A percentile compares a stretch with the other conserved stretches of the same genome.
These are phyloP conservation scores for Trichophyton simii DNA, from an alignment of 2,329 filamentous ascomycete species.

Conservation along the genomic window DNA sequence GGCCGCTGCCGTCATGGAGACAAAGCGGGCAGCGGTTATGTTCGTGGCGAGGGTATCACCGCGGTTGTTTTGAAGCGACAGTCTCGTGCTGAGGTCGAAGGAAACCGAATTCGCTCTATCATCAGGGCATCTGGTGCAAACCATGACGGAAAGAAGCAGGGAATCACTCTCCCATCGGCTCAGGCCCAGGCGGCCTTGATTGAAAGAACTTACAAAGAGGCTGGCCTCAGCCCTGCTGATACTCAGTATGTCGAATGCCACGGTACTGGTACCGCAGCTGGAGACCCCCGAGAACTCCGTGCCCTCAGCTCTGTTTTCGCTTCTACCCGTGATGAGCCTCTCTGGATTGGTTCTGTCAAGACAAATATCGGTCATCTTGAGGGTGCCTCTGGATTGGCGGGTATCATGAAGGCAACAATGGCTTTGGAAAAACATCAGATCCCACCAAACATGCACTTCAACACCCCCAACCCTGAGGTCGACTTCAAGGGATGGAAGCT, in stretches of 20 bases:
- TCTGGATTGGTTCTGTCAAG: constrained; percentile 20
- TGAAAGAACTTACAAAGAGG: constrained; percentile 12
- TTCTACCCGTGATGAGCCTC: constrained; percentile 1
- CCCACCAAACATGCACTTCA: constrained; percentile 20
- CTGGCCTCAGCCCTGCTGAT: constrained; percentile 21
- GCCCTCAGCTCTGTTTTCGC: constrained; percentile 13
- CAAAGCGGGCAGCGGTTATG: constrained; percentile 68
- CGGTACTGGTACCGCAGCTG: constrained; percentile 27
- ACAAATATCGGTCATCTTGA: constrained; percentile 20
- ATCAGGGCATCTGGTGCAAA: constrained; percentile 19
- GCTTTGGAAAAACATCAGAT: constrained; percentile 18
- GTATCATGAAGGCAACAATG: constrained; percentile 18
- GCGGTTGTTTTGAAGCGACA: constrained; percentile 66
- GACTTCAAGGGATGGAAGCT: constrained; percentile 14
- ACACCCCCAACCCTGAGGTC: constrained; percentile 10
- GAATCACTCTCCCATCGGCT: constrained; percentile 28
- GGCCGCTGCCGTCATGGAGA: constrained; percentile 72
- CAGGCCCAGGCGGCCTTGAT: constrained; percentile 25
- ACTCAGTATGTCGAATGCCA: constrained; percentile 30
- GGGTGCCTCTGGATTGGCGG: constrained; percentile 18
- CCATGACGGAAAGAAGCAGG: constrained; percentile 22
- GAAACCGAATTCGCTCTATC: constrained; percentile 34
- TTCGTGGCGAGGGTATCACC: constrained; percentile 63
- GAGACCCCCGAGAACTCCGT: constrained; percentile 17
- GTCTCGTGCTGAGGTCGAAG: constrained; percentile 55